Base-by-base conservation (phyloP, 2,329 filamentous ascomycete genomes). In the Ceratocystis destructans region DNA sequence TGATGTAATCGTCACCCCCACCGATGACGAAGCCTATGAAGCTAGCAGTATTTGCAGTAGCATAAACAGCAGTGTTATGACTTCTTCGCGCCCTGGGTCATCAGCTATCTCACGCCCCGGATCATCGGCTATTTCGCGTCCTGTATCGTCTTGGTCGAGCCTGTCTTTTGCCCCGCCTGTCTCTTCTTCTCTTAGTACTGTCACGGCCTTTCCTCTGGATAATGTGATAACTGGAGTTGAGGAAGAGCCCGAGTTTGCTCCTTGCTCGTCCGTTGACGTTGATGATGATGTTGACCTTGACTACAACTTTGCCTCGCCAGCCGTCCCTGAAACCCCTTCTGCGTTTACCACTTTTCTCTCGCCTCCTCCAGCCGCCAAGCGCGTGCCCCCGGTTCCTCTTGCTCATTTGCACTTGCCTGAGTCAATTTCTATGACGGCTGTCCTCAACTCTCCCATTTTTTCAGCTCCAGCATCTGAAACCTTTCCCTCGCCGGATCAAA, bases 241-340 rank as follows among this genome's bases (percentile, higher is more conserved):
- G 15, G 50, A 55, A 17, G 50, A 55, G 5, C 37, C 37, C 10
- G 61, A 7, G 7, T 17, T 41, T n/a, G 45, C 31, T 17, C 10
- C 57, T 15, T 59, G 64, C 17, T 37, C 25, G 12, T 67, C 66
- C 5, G 31, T 57, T 33, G 66, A 68, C 20, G 22, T 73, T 6
- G 81, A 82, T 65, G 79, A 80, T 64, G 75, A 75, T 57, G 82
- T 85, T 62, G 82, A 86, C 68, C 41, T 46, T 48, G 83, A 86
- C 70, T 82, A 84, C 69, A 85, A 85, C 73, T 86, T 86, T 70
- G 82, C 82, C n/a, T 79, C 77, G 3, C 79, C 80, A 0, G 77
- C 79, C 2, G 71, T 73, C 5, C 78, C 78, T 0, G 81, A 83
- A 64, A 75, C 68, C 1, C 74, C 76, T 22, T 37, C 25, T 72